These are phyloP conservation scores for Camellia japonica DNA, from an alignment of 148 eudicot species.

Conservation along the genomic window DNA sequence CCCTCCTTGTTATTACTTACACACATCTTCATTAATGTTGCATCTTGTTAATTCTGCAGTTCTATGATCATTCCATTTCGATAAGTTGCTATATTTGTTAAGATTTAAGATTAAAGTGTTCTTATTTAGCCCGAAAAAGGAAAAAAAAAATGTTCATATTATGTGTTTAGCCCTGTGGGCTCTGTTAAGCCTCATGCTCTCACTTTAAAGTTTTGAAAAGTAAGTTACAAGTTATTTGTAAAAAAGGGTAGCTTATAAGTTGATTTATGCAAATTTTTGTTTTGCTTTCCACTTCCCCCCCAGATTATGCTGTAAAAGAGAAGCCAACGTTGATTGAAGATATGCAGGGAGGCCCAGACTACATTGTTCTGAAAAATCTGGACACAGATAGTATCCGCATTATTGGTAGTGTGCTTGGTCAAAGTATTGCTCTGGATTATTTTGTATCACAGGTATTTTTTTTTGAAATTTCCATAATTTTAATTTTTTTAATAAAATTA, in stretches of 20 bases:
- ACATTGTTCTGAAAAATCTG: slow-evolving; percentile 68
- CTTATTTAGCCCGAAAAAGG: too few species aligned
- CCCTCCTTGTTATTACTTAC: background rate
- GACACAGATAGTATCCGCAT: slow-evolving; percentile 85
- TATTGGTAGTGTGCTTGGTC: slow-evolving; percentile 92
- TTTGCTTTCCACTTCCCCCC: slow-evolving; percentile 4
- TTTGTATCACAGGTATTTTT: slow-evolving; percentile 80
- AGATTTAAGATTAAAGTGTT: background rate
- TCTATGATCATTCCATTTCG: background rate
- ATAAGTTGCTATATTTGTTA: background rate
- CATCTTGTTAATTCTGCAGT: slow-evolving; percentile 9
- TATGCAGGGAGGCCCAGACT: slow-evolving; percentile 93
- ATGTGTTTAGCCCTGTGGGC: background rate
- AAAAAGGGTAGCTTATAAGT: background rate
- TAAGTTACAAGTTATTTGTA: background rate
- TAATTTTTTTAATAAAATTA: background rate
- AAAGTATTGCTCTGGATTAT: slow-evolving; percentile 91
- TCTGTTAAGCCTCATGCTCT: background rate
- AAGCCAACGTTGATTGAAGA: slow-evolving; percentile 66
- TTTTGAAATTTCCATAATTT: background rate
- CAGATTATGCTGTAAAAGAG: slow-evolving; percentile 89
- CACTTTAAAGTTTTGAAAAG: background rate
- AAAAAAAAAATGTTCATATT: too few species aligned
- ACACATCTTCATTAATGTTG: background rate
- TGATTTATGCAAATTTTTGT: background rate